Percentiles rank a stretch among this genome's conserved stretches.
phyloP scores from a whole-genome alignment of 768 basidiomycete species.

The Leccinum olivaceopallidum region DNA sequence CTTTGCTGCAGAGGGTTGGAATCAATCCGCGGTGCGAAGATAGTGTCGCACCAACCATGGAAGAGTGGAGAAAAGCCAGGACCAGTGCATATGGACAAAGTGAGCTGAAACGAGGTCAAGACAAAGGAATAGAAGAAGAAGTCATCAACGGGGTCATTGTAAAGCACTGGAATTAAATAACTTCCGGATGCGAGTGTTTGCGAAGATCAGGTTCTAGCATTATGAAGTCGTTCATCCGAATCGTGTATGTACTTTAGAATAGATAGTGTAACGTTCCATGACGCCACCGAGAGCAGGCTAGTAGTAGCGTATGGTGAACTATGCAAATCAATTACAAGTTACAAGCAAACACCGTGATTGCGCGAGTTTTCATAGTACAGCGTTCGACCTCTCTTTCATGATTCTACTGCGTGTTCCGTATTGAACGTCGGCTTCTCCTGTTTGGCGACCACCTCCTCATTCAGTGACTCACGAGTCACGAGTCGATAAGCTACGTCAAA shows the following conservation, averaged over 20 bases:
- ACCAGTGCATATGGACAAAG: not conserved
- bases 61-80: not conserved
- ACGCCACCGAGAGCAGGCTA: no score
- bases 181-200: no score
- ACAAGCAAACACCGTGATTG: not conserved
- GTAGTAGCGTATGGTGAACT: no score
- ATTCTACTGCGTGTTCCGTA: conserved; percentile 8
- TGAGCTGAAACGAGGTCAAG: not conserved
- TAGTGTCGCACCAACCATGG: not conserved
- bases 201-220: no score
- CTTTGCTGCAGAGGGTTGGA: not conserved
- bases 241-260: no score
- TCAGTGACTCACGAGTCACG: conserved; percentile 36
- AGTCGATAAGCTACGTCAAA: conserved; percentile 35
- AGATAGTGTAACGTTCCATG: no score
- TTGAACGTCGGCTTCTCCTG: conserved; percentile 24
- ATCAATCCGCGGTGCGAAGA: not conserved
- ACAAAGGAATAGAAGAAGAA: not conserved
- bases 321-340: no score
- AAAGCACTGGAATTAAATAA: not conserved
- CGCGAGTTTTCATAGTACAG: not conserved
- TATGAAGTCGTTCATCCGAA: no score
- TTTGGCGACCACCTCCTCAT: conserved; percentile 6
- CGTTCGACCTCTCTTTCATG: not conserved
- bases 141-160: not conserved